Conservation (phyloP, 768 basidiomycete species). For the Leccinellum rugosiceps region DNA sequence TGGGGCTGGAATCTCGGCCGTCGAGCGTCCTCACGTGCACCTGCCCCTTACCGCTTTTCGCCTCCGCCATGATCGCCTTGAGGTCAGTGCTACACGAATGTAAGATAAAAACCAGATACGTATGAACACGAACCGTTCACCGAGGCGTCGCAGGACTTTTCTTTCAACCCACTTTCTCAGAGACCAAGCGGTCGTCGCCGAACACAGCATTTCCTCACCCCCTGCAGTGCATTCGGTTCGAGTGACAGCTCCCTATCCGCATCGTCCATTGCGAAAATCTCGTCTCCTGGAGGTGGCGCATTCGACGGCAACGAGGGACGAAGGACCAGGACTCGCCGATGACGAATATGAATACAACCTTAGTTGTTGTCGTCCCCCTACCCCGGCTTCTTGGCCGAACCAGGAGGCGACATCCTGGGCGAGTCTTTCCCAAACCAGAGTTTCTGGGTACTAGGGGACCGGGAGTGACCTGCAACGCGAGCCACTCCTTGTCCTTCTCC, state of each 20-base stretch:
- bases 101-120: slow-evolving; percentile 13
- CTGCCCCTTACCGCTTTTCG: slow-evolving; percentile 36
- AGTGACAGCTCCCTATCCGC: slow-evolving; percentile 39
- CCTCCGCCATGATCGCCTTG: slow-evolving; percentile 83
- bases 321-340: slow-evolving; percentile 23
- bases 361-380: neutral
- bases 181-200: neutral
- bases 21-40: slow-evolving; percentile 1
- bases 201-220: neutral
- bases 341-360: slow-evolving; percentile 10
- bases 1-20: neutral
- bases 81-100: slow-evolving; percentile 65
- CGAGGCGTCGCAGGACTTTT: slow-evolving; percentile 42
- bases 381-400: slow-evolving; percentile 13
- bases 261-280: slow-evolving; percentile 85
- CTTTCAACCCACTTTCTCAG: slow-evolving; percentile 45
- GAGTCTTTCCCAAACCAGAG: slow-evolving; percentile 24
- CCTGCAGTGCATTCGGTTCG: slow-evolving; percentile 18
- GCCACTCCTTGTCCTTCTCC: slow-evolving; percentile 66
- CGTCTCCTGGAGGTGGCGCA: slow-evolving; percentile 42
- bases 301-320: slow-evolving; percentile 11
- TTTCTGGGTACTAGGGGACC: slow-evolving; percentile 41
- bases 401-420: slow-evolving; percentile 32
- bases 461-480: slow-evolving; percentile 67
- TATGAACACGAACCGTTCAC: slow-evolving; percentile 35